Evolutionary conservation across 805 yeast genomes (phyloP), one percentile per base, ranked within the genome.

Genomic region (Saturnispora mendoncae): DNA sequence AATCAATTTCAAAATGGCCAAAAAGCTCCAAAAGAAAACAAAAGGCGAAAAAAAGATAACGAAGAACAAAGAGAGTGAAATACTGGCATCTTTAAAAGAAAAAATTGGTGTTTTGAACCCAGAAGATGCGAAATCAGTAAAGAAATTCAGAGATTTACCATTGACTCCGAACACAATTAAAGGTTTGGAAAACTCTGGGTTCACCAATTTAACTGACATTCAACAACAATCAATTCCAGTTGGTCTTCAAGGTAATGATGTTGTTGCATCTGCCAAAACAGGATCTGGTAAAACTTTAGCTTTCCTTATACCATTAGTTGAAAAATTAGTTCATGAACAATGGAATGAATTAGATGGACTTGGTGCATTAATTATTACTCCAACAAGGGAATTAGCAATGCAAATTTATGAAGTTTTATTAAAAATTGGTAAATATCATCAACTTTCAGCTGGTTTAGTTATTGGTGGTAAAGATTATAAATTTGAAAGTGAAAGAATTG

Each of bases 211-310:
- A 66, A 92, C 98, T 0, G 95, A 84, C 33, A 84, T 92, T 44
- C 99, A 92, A 54, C 75, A 71, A 46, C 77, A 76, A 36, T 69
- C 95, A 5, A 83, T 92, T 21, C 83, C 94, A 0, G 62, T 71
- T 12, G 77, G 92, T 1, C 64, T 92, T 46, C 78, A 83, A 51
- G 90, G 92, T 1, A 65, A 71, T 25, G 97, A 87, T 64, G 59
- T 88, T 2, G 67, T 88, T 51, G 95, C 86, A 10, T 88, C 95
- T 17, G 96, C 96, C 17, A 76, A 77, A 51, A 87, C 97, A 0
- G 90, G 90, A 2, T 83, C 94, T 3, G 97, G 97, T 18, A 87
- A 87, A 55, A 87, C 97, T 0, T 61, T 87, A 44, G 88, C 95
- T 9, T 87, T 88, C 52, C 64, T 87, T 49, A 70, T 87, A 34